Evolutionary conservation across 441 rosid genomes (phyloP), one percentile per base, ranked within the genome.

Genomic region (Gossypium laxum): DNA sequence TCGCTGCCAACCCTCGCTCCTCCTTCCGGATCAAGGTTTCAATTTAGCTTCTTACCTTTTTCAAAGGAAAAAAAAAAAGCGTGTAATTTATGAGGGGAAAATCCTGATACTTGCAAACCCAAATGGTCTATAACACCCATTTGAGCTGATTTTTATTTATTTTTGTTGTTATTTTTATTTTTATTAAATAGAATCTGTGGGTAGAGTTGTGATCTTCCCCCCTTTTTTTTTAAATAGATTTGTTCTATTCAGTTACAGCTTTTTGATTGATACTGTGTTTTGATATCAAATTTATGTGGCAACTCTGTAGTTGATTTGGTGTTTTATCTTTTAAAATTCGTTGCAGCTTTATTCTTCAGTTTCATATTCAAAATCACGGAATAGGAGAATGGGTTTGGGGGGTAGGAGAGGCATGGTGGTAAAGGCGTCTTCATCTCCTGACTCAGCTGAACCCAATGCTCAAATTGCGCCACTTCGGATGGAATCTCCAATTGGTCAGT

Each of bases 401-500:
- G 69, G 77, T 75, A 78, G 82, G 81, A 85, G 85, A 83, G 55
- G 77, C 41, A 51, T 72, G 47, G 80, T 72, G n/a, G 78, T 85
- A 14, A 85, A 80, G 78, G 98, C 93, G 28, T 77, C 91, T 11
- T 77, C 34, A 1, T 56, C 85, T 70, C 75, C 86, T 1, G 87
- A 83, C 15, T 83, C 88, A 2, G 59, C 79, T 5, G 83, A 86
- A 5, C 79, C 87, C 2, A 0, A 71, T 10, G 76, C 84, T 41
- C 80, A 87, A 10, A 80, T 91, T 63, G 93, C 95, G 11, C 95
- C 98, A 0, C 96, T 91, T 30, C 88, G 76, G 84, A 81, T 93
- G 69, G 85, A 88, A 76, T 90, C 98, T 47, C 97, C 98, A 0
- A 78, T 86, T 7, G 98, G 97, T 43, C 95, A 89, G 82, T 87